Conservation (phyloP, 2,329 filamentous ascomycete genomes). For the Penicillium sp. region DNA sequence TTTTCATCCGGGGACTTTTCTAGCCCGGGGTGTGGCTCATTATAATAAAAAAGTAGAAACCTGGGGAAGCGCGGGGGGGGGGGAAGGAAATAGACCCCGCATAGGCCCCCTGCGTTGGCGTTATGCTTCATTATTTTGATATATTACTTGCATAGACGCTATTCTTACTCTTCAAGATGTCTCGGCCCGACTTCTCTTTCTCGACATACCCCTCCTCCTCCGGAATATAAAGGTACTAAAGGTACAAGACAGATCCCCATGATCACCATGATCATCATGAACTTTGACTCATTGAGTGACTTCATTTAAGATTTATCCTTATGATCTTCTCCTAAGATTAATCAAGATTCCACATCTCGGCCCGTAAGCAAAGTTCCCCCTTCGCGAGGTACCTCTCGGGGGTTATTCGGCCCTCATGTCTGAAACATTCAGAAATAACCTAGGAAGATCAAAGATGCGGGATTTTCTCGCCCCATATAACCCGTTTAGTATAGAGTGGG, state of each 20-base stretch:
- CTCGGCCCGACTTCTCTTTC: not conserved
- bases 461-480: not conserved
- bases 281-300: not conserved
- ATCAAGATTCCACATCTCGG: not conserved
- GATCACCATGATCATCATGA: not conserved
- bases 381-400: not conserved
- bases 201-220: not conserved
- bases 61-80: slow-evolving; percentile 19
- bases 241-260: too few species aligned
- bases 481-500: not conserved
- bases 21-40: not conserved
- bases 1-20: not conserved
- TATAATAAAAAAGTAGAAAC: slow-evolving; percentile 2
- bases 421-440: not conserved
- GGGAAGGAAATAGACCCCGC: slow-evolving; percentile 11
- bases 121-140: not conserved
- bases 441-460: not conserved
- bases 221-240: not conserved
- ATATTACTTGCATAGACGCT: not conserved
- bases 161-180: not conserved
- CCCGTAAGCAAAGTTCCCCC: not conserved
- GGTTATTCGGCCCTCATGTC: not conserved
- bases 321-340: not conserved
- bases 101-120: slow-evolving; percentile 12
- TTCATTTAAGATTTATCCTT: not conserved